Percentiles rank a stretch among this genome's conserved stretches.
Conservation (phyloP, 1,284 basidiomycete genomes). For the Fomes fomentarius region DNA sequence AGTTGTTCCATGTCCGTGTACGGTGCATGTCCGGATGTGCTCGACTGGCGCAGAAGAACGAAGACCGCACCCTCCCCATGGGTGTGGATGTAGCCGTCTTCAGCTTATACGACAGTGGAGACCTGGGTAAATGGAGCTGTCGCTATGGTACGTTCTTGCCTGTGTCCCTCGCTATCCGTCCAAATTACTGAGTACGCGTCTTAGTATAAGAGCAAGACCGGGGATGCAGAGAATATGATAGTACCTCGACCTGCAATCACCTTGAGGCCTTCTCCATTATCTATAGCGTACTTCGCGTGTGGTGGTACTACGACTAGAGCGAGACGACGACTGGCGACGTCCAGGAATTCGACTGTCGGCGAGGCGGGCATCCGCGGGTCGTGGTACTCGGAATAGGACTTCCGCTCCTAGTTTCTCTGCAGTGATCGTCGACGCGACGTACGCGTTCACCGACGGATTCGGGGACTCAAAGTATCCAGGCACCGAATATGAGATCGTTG, state of each 20-base stretch:
- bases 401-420: slow-evolving; percentile 30
- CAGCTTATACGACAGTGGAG: slow-evolving; percentile 4
- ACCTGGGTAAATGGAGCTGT: slow-evolving; percentile 5
- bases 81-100: slow-evolving; percentile 15
- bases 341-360: slow-evolving; percentile 24
- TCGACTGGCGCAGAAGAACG: slow-evolving; percentile 11
- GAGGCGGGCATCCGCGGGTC: slow-evolving; percentile 17
- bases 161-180: slow-evolving; percentile 6
- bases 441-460: background rate
- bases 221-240: background rate
- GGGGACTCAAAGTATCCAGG: slow-evolving; percentile 34
- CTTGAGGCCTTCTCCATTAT: slow-evolving; percentile 24
- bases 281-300: slow-evolving; percentile 2
- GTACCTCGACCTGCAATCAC: slow-evolving; percentile 29
- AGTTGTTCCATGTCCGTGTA: slow-evolving; percentile 31
- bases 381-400: slow-evolving; percentile 30
- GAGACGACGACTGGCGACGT: slow-evolving; percentile 27
- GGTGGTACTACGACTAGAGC: slow-evolving; percentile 31
- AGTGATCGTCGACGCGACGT: slow-evolving; percentile 18
- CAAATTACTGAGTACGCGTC: slow-evolving; percentile 2
- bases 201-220: background rate
- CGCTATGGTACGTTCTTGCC: slow-evolving; percentile 13
- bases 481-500: slow-evolving; percentile 37
- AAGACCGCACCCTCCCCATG: slow-evolving; percentile 32
- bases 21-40: slow-evolving; percentile 14